Evolutionary conservation across 371 early-diverging fungal genomes (phyloP).

Genomic region (Rhizopus arrhizus): DNA sequence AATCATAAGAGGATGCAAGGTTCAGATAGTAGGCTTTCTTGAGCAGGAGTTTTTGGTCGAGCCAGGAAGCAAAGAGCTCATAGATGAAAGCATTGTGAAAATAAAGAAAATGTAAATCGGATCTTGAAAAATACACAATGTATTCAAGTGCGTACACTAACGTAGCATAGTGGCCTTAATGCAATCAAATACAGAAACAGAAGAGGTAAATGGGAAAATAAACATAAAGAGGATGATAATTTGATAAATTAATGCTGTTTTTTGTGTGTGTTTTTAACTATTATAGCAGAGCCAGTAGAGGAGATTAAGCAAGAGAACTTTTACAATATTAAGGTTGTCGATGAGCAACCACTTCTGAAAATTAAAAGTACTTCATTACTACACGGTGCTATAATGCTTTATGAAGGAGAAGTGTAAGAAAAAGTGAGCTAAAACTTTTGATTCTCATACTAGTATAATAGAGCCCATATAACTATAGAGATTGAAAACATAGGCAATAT

Average conservation of each 20-base stretch:
- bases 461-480: conserved; percentile 61
- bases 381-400: conserved; percentile 77
- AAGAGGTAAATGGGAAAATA: conserved; percentile 17
- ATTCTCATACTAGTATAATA: conserved; percentile 10
- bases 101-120: conserved; percentile 37
- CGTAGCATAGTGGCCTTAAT: conserved; percentile 31
- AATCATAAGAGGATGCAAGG: conserved; percentile 66
- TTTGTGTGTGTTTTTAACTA: too few species aligned
- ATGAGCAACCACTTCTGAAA: conserved; percentile 69
- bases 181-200: conserved; percentile 32
- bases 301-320: conserved; percentile 38
- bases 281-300: neutral
- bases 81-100: conserved; percentile 12
- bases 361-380: conserved; percentile 59
- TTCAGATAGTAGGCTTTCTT: conserved; percentile 70
- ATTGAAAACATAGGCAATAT: conserved; percentile 77
- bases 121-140: neutral
- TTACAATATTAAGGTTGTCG: conserved; percentile 65
- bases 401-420: conserved; percentile 77
- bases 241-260: neutral
- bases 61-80: conserved; percentile 30
- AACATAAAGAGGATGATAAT: neutral
- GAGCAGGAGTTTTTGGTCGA: conserved; percentile 71
- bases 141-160: neutral
- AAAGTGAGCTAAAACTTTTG: neutral